Evolutionary conservation across 2,329 filamentous ascomycete genomes (phyloP), one percentile per base, ranked within the genome.

Genomic region (Sarocladium oryzae): DNA sequence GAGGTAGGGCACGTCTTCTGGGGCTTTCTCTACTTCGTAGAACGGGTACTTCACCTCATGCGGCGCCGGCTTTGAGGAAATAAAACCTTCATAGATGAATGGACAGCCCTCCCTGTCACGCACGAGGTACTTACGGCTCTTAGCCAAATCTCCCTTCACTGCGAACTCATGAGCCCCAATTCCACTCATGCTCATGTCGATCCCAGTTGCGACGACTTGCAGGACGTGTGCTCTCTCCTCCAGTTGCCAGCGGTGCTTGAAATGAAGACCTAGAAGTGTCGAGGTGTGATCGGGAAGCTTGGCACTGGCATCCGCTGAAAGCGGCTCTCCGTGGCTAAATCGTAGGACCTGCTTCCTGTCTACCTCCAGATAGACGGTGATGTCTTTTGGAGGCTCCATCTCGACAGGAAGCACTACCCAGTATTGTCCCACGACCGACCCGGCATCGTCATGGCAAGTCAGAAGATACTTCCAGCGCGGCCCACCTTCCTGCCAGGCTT

Each of bases 1-100:
- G 2, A 84, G 54, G 58, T 82, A 81, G 0, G 75, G 69, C 0
- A 63, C 64, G n/a, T 80, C 65, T 2, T 62, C 59, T 0, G 74
- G 72, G 0, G 68, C 66, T 0, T 70, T 57, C 0, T 69, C 65
- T 37, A 71, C 74, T 1, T 62, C 62, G 1, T 55, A 53, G 40
- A 70, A 68, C 1, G 62, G 58, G 26, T 64, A 58, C 21, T 71
- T 67, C 0, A 81, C 67, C 6, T 67, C 56, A 1, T 71, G 62
- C 0, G 58, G 16, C 0, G 65, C 35, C 11, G 81, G 79, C 53
- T 76, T 81, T 1, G 56, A 62, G 1, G 65, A 54, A 1, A 82
- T 57, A 20, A 67, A 63, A 2, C 61, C 64, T 9, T 69, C 55
- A 56, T 71, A 79, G 2, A 70, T 57, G 54, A 66, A 75, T 0